Conservation (phyloP, 371 early-diverging fungal genomes). For the Batkoa obscura region DNA sequence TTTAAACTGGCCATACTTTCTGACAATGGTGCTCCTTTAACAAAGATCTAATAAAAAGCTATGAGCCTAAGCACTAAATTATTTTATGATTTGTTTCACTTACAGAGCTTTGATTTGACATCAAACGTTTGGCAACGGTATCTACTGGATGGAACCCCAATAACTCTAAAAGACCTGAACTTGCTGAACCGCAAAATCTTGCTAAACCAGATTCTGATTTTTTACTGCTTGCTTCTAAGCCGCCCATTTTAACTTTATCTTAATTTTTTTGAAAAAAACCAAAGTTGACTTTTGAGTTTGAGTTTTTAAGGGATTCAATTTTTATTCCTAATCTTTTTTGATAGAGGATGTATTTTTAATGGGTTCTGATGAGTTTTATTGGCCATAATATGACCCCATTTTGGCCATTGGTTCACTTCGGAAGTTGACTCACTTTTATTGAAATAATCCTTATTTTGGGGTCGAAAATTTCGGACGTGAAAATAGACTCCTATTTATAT, state of each 20-base stretch:
- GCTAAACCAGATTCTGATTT: constrained; percentile 49
- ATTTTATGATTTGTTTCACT: constrained; percentile 6
- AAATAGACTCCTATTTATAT: too few relatives aligned
- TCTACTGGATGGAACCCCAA: constrained; percentile 95
- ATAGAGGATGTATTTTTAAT: too few relatives aligned
- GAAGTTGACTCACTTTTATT: too few relatives aligned
- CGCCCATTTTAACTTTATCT: not conserved
- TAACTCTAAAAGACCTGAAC: constrained; percentile 85
- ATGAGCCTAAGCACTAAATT: not conserved
- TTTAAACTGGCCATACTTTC: constrained; percentile 39
- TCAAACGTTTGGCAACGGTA: constrained; percentile 94
- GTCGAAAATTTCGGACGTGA: too few relatives aligned
- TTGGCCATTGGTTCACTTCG: too few relatives aligned
- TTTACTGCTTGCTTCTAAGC: not conserved
- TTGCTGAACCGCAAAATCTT: constrained; percentile 75
- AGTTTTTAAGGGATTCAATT: too few relatives aligned
- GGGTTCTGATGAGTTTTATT: too few relatives aligned
- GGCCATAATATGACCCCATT: too few relatives aligned
- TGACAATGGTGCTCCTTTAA: constrained; percentile 26
- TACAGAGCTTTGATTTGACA: constrained; percentile 78
- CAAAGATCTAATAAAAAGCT: constrained; percentile 29
- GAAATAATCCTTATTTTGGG: too few relatives aligned
- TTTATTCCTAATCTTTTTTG: too few relatives aligned
- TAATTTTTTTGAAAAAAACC: not conserved
- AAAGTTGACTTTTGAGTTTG: not conserved